These are phyloP conservation scores for Urostyla sp. DNA, from an alignment of 73 alveolate species.

Conservation along the genomic window DNA sequence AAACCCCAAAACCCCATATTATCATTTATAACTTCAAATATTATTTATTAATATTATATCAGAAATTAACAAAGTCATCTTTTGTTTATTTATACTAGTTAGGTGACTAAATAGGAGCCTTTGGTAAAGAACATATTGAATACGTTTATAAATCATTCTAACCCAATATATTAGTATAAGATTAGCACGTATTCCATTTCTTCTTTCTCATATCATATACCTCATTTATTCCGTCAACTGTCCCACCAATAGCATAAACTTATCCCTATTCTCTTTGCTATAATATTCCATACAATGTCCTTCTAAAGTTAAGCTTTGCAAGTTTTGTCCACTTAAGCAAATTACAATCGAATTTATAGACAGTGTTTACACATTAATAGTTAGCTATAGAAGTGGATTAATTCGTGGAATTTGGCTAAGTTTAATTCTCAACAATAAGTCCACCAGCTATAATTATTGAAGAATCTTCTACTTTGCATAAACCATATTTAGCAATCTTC, in stretches of 20 bases:
- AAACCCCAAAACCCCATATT: too few species aligned
- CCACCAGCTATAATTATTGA: constrained; percentile 60
- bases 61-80: too few species aligned
- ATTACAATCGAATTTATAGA: constrained; percentile 39
- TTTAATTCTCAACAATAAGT: constrained; percentile 18
- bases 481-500: constrained; percentile 56
- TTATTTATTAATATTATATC: too few species aligned
- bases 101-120: too few species aligned
- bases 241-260: constrained; percentile 39
- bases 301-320: constrained; percentile 25
- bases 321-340: constrained; percentile 55
- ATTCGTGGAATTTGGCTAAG: constrained; percentile 7
- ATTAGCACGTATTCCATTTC: constrained; percentile 49
- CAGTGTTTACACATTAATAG: constrained; percentile 52
- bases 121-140: constrained; percentile 26
- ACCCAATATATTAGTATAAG: constrained; percentile 30
- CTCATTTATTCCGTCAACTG: constrained; percentile 40
- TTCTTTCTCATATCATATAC: constrained; percentile 46
- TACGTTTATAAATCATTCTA: constrained; percentile 30
- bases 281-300: constrained; percentile 54
- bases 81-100: too few species aligned
- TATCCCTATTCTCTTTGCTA: constrained; percentile 28
- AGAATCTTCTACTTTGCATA: constrained; percentile 44
- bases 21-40: too few species aligned
- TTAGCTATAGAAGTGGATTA: constrained; percentile 4